Evolutionary conservation across 352 stramenopile genomes (phyloP).

Genomic region (Phytopythium oedochilum): DNA sequence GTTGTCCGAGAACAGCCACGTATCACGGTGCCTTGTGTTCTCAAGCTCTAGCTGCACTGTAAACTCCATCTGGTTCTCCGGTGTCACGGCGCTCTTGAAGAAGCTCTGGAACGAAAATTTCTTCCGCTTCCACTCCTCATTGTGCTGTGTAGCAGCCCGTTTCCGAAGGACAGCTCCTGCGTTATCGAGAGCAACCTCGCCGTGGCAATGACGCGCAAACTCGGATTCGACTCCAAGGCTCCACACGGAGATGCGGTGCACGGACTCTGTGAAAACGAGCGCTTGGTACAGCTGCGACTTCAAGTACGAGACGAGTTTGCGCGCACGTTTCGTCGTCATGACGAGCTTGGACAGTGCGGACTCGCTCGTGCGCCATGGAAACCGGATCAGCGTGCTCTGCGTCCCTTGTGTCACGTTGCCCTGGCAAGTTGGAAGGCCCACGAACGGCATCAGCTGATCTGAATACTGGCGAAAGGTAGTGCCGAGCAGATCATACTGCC

Average conservation of each 20-base stretch:
- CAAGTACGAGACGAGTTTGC: constrained; percentile 32
- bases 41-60: constrained; percentile 55
- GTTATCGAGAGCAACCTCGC: constrained; percentile 37
- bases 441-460: constrained; percentile 73
- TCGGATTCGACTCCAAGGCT: constrained; percentile 63
- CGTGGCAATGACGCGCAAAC: constrained; percentile 49
- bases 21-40: constrained; percentile 41
- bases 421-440: constrained; percentile 49
- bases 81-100: constrained; percentile 55
- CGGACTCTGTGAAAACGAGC: constrained; percentile 63
- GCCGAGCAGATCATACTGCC: constrained; percentile 54
- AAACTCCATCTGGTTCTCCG: constrained; percentile 68
- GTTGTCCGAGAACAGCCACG: constrained; percentile 67
- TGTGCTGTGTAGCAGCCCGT: constrained; percentile 39
- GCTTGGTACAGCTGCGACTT: constrained; percentile 47
- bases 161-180: constrained; percentile 33
- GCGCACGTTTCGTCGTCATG: constrained; percentile 17
- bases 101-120: constrained; percentile 67
- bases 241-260: constrained; percentile 59
- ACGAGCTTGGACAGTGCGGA: constrained; percentile 39
- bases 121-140: constrained; percentile 75
- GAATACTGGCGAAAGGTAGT: constrained; percentile 66
- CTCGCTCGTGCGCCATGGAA: constrained; percentile 47
- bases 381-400: constrained; percentile 62
- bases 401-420: constrained; percentile 46